Evolutionary conservation across 768 basidiomycete genomes (phyloP).

Genomic region (Royoungia palumana): DNA sequence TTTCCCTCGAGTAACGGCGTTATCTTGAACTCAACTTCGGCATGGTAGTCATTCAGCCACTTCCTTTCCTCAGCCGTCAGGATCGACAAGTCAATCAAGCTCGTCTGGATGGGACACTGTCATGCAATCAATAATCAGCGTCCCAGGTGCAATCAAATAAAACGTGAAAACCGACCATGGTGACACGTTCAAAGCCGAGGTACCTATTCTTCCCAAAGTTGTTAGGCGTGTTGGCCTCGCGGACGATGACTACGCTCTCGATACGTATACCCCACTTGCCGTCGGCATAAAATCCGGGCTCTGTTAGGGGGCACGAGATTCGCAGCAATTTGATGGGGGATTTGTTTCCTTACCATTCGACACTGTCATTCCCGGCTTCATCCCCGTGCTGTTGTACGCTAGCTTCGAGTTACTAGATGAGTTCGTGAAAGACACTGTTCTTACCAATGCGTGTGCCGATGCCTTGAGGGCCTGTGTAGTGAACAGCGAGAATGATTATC

Average conservation of each 20-base stretch:
- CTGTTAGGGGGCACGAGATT: slow-evolving; percentile 31
- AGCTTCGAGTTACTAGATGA: slow-evolving; percentile 4
- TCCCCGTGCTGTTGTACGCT: slow-evolving; percentile 65
- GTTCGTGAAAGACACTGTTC: background rate
- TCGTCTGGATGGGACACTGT: slow-evolving; percentile 83
- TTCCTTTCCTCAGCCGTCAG: slow-evolving; percentile 63
- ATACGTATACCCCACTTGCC: slow-evolving; percentile 91
- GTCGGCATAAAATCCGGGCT: slow-evolving; percentile 91
- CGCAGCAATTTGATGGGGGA: background rate
- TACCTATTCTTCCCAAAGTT: slow-evolving; percentile 81
- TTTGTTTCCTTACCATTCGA: slow-evolving; percentile 58
- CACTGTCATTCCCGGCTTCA: slow-evolving; percentile 86
- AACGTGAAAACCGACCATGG: slow-evolving; percentile 57
- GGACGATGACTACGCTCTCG: slow-evolving; percentile 83
- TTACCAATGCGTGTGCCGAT: slow-evolving; percentile 44
- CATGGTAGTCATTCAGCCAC: slow-evolving; percentile 87
- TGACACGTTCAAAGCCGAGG: slow-evolving; percentile 81
- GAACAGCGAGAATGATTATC: slow-evolving; percentile 4
- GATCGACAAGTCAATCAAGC: slow-evolving; percentile 63
- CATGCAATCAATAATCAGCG: background rate
- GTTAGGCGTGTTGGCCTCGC: slow-evolving; percentile 65
- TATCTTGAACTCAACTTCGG: slow-evolving; percentile 55
- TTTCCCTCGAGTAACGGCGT: slow-evolving; percentile 49
- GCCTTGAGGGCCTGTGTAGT: slow-evolving; percentile 49
- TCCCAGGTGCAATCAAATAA: background rate